Conservation (phyloP, 495 filamentous ascomycete genomes). For the Parachaetomium inaequale region DNA sequence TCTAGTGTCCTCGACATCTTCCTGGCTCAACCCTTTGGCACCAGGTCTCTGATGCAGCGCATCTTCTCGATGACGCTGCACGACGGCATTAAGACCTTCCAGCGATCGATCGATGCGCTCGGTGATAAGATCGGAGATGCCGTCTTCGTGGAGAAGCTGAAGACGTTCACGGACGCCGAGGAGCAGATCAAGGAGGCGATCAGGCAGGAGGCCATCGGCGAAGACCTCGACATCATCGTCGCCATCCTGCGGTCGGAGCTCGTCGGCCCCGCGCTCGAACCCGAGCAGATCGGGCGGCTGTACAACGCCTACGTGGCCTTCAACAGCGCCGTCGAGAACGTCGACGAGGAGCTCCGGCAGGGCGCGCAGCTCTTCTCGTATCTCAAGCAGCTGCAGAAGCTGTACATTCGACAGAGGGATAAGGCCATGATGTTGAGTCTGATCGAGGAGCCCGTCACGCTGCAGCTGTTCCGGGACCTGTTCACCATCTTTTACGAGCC, state of each 20-base stretch:
- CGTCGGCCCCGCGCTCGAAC: slow-evolving; percentile 61
- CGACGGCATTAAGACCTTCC: slow-evolving; percentile 80
- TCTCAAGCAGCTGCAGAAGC: slow-evolving; percentile 90
- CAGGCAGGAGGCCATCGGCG: slow-evolving; percentile 62
- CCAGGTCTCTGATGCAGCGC: slow-evolving; percentile 83
- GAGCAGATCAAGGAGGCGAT: slow-evolving; percentile 71
- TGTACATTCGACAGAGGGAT: slow-evolving; percentile 86
- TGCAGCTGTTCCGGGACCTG: slow-evolving; percentile 89
- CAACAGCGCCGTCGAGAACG: slow-evolving; percentile 88
- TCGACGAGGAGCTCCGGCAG: slow-evolving; percentile 80
- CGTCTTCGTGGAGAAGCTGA: slow-evolving; percentile 76
- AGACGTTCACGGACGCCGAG: slow-evolving; percentile 67
- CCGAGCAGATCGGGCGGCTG: slow-evolving; percentile 73
- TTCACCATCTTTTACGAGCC: slow-evolving; percentile 99
- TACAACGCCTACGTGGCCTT: slow-evolving; percentile 97
- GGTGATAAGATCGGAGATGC: slow-evolving; percentile 69
- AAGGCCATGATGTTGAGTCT: slow-evolving; percentile 96
- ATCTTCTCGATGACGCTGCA: slow-evolving; percentile 89
- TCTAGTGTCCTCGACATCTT: slow-evolving; percentile 87
- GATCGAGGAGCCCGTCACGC: slow-evolving; percentile 90
- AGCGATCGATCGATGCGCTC: slow-evolving; percentile 78
- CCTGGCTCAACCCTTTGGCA: slow-evolving; percentile 88
- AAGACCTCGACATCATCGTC: slow-evolving; percentile 79
- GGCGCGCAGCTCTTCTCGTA: slow-evolving; percentile 89
- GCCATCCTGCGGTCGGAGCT: slow-evolving; percentile 72